Evolutionary conservation across 257 asterid species (phyloP).

Genomic region (Lycium barbarum): DNA sequence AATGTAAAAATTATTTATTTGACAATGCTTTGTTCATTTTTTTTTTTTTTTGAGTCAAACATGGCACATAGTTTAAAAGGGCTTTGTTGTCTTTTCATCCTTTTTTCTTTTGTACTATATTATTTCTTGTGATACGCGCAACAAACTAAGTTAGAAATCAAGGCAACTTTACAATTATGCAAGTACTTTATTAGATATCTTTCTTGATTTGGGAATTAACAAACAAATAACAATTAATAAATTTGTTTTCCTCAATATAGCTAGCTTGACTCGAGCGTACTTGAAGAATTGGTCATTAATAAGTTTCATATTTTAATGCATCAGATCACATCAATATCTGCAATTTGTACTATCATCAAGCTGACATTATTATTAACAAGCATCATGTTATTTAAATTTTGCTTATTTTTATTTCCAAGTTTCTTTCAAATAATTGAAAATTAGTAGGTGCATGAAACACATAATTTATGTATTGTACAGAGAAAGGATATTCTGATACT

Average conservation of each 20-base stretch:
- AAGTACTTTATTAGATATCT: not conserved
- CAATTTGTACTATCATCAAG: not conserved
- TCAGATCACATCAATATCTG: not conserved
- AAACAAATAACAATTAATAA: not conserved
- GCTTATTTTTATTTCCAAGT: not conserved
- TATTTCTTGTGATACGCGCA: not conserved
- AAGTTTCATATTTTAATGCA: too few relatives aligned
- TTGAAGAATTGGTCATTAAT: too few relatives aligned
- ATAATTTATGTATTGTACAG: too few relatives aligned
- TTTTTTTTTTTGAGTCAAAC: not conserved
- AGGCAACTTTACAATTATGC: not conserved
- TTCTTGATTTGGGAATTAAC: not conserved
- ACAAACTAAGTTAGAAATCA: not conserved
- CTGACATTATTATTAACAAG: not conserved
- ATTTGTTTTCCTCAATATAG: not conserved
- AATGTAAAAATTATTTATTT: too few relatives aligned
- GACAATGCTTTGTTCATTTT: not conserved
- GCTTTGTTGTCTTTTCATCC: not conserved
- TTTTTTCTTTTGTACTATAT: not conserved
- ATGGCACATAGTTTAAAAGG: not conserved
- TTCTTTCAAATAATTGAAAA: not conserved
- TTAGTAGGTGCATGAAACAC: too few relatives aligned
- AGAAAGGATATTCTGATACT: too few relatives aligned
- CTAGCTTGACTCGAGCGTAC: not conserved
- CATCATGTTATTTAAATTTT: not conserved